phyloP scores from a whole-genome alignment of 805 yeast genomes.

The Vanderwaltozyma verrucispora region DNA sequence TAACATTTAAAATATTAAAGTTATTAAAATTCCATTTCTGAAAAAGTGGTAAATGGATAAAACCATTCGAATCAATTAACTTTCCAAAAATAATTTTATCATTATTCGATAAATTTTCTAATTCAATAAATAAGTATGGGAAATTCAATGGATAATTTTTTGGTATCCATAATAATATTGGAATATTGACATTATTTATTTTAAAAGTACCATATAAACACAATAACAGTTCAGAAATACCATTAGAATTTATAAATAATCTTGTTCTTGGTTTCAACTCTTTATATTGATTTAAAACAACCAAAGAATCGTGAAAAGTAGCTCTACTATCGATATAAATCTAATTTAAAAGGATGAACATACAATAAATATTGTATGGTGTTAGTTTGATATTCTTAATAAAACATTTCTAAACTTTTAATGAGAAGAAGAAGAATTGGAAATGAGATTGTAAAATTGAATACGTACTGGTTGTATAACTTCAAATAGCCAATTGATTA shows the following conservation, averaged over 20 bases:
- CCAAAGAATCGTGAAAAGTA: slow-evolving; percentile 48
- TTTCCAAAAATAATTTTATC: slow-evolving; percentile 48
- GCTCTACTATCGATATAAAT: slow-evolving; percentile 51
- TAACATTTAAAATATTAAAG: slow-evolving; percentile 5
- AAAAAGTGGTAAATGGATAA: slow-evolving; percentile 57
- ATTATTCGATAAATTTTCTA: slow-evolving; percentile 35
- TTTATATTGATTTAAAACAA: slow-evolving; percentile 38
- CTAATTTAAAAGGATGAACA: no score
- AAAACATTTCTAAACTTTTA: no score
- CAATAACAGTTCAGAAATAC: slow-evolving; percentile 48
- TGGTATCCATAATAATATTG: slow-evolving; percentile 72
- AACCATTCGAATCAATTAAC: slow-evolving; percentile 61
- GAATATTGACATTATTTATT: slow-evolving; percentile 27
- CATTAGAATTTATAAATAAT: slow-evolving; percentile 46
- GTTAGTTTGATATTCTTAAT: no score
- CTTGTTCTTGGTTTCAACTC: slow-evolving; percentile 62
- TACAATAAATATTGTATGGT: no score
- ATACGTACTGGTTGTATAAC: slow-evolving; percentile 40
- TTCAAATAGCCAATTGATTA: slow-evolving; percentile 48
- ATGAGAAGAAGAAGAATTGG: no score
- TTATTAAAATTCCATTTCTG: slow-evolving; percentile 41
- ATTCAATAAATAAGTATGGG: slow-evolving; percentile 55
- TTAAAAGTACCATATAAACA: slow-evolving; percentile 50
- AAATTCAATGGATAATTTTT: slow-evolving; percentile 53
- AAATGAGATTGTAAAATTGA: no score